phyloP scores from a whole-genome alignment of 228 moss, liverwort and hornwort species.

The Sphagnum fallax region DNA sequence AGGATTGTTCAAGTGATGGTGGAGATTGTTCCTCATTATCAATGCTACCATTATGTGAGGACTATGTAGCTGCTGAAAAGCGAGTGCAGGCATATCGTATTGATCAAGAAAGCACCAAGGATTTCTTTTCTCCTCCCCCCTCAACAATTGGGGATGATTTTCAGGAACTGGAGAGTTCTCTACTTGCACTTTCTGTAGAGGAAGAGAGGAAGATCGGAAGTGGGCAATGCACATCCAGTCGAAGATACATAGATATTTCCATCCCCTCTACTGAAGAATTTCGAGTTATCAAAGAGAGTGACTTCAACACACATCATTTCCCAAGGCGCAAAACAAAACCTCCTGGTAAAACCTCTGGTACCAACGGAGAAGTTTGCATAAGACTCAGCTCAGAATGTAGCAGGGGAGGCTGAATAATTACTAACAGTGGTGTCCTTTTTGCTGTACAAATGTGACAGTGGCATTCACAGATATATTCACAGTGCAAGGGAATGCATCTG shows the following conservation, averaged over 20 bases:
- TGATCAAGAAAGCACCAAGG: conserved; percentile 17
- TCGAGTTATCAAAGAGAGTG: neutral
- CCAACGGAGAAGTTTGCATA: neutral
- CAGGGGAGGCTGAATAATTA: too few species aligned
- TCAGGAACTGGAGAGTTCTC: conserved; percentile 53
- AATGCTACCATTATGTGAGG: conserved; percentile 19
- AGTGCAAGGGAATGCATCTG: too few species aligned
- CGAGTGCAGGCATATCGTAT: conserved; percentile 21
- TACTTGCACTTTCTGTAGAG: conserved; percentile 35
- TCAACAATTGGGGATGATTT: conserved; percentile 47
- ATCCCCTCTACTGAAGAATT: neutral
- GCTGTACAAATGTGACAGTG: too few species aligned
- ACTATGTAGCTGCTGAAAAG: conserved; percentile 14
- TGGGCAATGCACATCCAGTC: conserved; percentile 23
- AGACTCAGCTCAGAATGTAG: neutral
- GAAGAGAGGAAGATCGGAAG: conserved; percentile 11
- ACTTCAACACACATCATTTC: neutral
- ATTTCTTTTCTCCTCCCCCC: conserved; percentile 25
- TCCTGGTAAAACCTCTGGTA: neutral
- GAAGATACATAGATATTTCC: conserved; percentile 4
- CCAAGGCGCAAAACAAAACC: too few species aligned
- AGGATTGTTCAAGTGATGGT: too few species aligned
- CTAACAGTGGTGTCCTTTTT: too few species aligned
- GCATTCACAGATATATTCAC: too few species aligned
- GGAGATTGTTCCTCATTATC: conserved; percentile 11